A percentile compares a stretch with the other conserved stretches of the same genome.
phyloP scores from a whole-genome alignment of 805 yeast genomes.

The Zygoascus flipseniorum region DNA sequence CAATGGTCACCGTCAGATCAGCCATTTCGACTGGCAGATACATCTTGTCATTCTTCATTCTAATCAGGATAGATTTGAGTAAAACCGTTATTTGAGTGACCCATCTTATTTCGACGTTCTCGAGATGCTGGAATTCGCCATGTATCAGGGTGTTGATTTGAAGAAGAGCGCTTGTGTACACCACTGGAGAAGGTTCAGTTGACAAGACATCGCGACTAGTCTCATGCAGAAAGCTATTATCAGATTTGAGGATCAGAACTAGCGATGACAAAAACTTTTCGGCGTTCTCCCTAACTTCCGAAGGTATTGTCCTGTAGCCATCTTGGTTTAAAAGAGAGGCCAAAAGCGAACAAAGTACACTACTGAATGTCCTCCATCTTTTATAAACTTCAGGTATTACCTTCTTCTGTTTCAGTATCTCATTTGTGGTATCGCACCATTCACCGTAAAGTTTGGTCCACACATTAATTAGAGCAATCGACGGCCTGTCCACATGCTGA shows the following conservation, averaged over 20 bases:
- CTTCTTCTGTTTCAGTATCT: conserved; percentile 14
- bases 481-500: conserved; percentile 23
- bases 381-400: conserved; percentile 12
- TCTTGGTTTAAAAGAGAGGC: conserved; percentile 16
- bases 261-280: conserved; percentile 23
- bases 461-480: conserved; percentile 31
- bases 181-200: conserved; percentile 55
- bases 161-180: conserved; percentile 38
- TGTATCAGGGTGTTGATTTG: conserved; percentile 30
- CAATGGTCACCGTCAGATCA: conserved; percentile 1
- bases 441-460: conserved; percentile 42
- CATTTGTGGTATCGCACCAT: conserved; percentile 32
- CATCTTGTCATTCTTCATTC: conserved; percentile 18
- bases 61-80: conserved; percentile 16
- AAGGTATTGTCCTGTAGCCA: conserved; percentile 11
- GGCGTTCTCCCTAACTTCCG: conserved; percentile 48
- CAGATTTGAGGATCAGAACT: conserved; percentile 30
- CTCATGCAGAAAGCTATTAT: conserved; percentile 51
- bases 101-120: conserved; percentile 1
- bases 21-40: conserved; percentile 16
- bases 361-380: conserved; percentile 59
- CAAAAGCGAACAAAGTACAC: conserved; percentile 57
- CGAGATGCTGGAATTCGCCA: conserved; percentile 1
- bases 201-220: conserved; percentile 64
- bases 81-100: conserved; percentile 17